A percentile compares a stretch with the other conserved stretches of the same genome.
Evolutionary conservation across 192 early-diverging fungal species (phyloP).

Genomic region (Coemansia javaensis): DNA sequence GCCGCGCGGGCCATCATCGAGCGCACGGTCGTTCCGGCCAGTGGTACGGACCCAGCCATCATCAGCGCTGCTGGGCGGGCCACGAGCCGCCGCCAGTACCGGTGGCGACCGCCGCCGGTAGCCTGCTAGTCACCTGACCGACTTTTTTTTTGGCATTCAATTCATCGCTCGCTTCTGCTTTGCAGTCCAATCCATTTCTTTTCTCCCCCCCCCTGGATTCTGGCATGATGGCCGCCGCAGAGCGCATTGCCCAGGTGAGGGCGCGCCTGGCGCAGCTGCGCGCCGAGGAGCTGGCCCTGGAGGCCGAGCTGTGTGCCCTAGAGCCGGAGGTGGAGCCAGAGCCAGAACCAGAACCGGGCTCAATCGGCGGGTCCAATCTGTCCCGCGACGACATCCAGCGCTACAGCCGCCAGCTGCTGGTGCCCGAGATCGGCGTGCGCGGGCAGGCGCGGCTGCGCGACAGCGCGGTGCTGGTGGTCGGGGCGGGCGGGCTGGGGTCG

Average conservation of each 20-base stretch:
- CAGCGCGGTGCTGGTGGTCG: constrained; percentile 76
- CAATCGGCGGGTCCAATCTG: constrained; percentile 14
- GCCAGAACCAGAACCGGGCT: no score
- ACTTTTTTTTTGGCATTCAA: no score
- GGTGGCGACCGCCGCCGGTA: no score
- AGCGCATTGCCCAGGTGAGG: constrained; percentile 7
- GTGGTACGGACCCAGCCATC: no score
- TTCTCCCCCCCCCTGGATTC: no score
- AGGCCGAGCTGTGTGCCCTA: no score
- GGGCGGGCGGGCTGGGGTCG: constrained; percentile 92
- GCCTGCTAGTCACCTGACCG: no score
- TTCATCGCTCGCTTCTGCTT: no score
- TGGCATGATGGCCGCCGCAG: constrained; percentile 2
- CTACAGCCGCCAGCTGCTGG: constrained; percentile 81
- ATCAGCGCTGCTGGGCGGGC: no score
- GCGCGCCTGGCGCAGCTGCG: constrained; percentile 18
- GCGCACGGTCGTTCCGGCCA: constrained; percentile 19
- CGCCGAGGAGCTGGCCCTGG: constrained; percentile 33
- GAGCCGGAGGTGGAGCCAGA: no score
- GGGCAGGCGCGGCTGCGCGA: constrained; percentile 76
- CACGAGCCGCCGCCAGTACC: no score
- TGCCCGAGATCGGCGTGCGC: constrained; percentile 65
- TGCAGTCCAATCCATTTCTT: no score
- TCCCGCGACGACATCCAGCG: constrained; percentile 70
- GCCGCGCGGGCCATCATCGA: constrained; percentile 15